Base-by-base conservation (phyloP, 192 early-diverging fungal species). In the Mortierella hygrophila region DNA sequence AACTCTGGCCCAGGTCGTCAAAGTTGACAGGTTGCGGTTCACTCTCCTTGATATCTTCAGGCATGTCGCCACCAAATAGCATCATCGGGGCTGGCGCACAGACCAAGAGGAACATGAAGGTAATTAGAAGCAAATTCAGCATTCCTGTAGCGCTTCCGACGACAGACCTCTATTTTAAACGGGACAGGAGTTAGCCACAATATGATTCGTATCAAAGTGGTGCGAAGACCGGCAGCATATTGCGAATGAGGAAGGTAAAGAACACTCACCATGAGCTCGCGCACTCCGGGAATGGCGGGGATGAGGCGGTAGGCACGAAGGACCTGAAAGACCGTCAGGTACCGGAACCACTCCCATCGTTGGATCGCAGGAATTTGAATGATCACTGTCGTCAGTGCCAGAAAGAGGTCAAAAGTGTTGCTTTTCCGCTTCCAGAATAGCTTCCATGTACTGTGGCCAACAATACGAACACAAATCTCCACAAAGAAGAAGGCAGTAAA, bases 81-180 rank as follows among this genome's bases (percentile, higher is more conserved):
- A 85, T 68, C 83, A 85, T 85, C 23, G 83, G 83, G 8, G 76
- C 70, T 6, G 83, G 83, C 20, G 83, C 74, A 32, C 83, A 85
- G 41, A 85, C 83, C 68, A 85, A 20, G 16, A 85, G 78, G 57
- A 85, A 85, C 78, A 85, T 88, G 79, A 85, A 85, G 0, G 83
- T 85, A 44, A 85, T 85, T 70, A 93, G 80, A 0, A 92, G 77
- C 79, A 93, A 83, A 47, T 92, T 93, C 55, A 92, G 74, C 60
- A 93, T 79, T 90, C 93, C 93, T 72, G 83, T 83, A 0, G 90
- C 89, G 71, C 89, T 92, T 70, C 92, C 92, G 70, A 93, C 76
- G 21, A 93, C 89, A 6, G 89, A 77, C 5, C 82, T 70, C 91
- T 92, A 85, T 21, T 3, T 4, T 23, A 26, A 21, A 60, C 20